phyloP scores from a whole-genome alignment of 495 filamentous ascomycete species.

The Immersiella caudata region DNA sequence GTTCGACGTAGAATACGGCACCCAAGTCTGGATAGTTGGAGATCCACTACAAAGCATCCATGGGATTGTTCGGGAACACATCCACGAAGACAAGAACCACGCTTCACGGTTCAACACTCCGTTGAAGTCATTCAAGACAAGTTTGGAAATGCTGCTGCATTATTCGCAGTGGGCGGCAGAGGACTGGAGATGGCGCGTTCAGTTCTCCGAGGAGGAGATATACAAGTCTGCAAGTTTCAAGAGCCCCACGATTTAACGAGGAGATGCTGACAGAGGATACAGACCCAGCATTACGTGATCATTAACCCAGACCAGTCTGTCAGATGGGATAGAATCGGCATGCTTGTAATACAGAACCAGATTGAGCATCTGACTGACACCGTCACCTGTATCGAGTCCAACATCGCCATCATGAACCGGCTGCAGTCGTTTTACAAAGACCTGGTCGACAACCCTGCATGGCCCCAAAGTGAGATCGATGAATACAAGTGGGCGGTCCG shows the following conservation, averaged over 20 bases:
- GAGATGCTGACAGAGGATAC: too few relatives aligned
- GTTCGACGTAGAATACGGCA: slow-evolving; percentile 15
- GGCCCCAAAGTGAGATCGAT: not conserved
- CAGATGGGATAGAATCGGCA: slow-evolving; percentile 1
- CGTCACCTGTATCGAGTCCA: slow-evolving; percentile 12
- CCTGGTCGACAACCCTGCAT: slow-evolving; percentile 13
- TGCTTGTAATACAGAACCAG: not conserved
- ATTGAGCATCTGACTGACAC: slow-evolving; percentile 1
- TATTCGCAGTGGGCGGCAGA: slow-evolving; percentile 15
- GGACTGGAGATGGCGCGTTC: slow-evolving; percentile 14
- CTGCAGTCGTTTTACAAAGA: slow-evolving; percentile 10
- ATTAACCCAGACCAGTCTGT: not conserved
- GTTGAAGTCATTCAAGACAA: slow-evolving; percentile 9
- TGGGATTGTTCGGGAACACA: slow-evolving; percentile 9
- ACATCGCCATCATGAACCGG: slow-evolving; percentile 12
- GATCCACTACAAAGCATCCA: slow-evolving; percentile 14
- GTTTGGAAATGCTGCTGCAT: slow-evolving; percentile 3
- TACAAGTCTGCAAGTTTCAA: not conserved
- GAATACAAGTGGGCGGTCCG: not conserved
- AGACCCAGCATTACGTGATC: slow-evolving; percentile 8
- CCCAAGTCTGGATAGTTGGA: slow-evolving; percentile 15
- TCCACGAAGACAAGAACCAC: slow-evolving; percentile 8
- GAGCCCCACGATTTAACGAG: not conserved
- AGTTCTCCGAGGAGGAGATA: slow-evolving; percentile 6
- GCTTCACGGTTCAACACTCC: not conserved